Conservation (phyloP, 2,329 filamentous ascomycete species). For the Incumbomyces lentus region DNA sequence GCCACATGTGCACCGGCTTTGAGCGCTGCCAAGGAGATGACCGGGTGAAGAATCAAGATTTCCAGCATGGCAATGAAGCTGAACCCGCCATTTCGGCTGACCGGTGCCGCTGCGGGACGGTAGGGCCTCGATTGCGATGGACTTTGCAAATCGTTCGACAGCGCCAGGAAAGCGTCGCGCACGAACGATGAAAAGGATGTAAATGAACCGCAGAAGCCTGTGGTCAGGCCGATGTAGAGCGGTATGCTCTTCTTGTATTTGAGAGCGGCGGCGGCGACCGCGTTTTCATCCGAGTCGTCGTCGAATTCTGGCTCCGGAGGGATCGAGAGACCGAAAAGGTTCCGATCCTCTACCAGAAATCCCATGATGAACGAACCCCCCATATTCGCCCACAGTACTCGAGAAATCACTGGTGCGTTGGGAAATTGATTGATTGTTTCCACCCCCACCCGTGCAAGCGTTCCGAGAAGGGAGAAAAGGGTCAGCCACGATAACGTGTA, state of each 20-base stretch:
- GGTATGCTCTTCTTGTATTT: conserved; percentile 65
- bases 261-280: conserved; percentile 31
- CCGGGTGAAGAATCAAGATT: conserved; percentile 58
- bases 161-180: conserved; percentile 63
- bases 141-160: conserved; percentile 57
- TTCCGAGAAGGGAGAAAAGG: conserved; percentile 70
- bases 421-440: conserved; percentile 67
- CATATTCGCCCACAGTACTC: conserved; percentile 75
- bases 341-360: conserved; percentile 65
- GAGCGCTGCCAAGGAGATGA: conserved; percentile 57
- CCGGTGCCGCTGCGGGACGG: conserved; percentile 23
- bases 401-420: conserved; percentile 60
- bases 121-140: conserved; percentile 34
- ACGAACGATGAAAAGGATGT: conserved; percentile 79
- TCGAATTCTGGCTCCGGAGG: conserved; percentile 7
- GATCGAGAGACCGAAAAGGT: conserved; percentile 53
- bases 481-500: conserved; percentile 62
- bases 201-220: conserved; percentile 77
- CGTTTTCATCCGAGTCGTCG: conserved; percentile 40
- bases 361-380: conserved; percentile 69
- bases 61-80: conserved; percentile 67
- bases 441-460: conserved; percentile 65
- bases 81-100: conserved; percentile 56
- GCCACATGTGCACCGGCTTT: conserved; percentile 64
- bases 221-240: conserved; percentile 70